Evolutionary conservation across 106 monocot species (phyloP), one percentile per base, ranked within the genome.

Genomic region (Platanthera guangdongensis): DNA sequence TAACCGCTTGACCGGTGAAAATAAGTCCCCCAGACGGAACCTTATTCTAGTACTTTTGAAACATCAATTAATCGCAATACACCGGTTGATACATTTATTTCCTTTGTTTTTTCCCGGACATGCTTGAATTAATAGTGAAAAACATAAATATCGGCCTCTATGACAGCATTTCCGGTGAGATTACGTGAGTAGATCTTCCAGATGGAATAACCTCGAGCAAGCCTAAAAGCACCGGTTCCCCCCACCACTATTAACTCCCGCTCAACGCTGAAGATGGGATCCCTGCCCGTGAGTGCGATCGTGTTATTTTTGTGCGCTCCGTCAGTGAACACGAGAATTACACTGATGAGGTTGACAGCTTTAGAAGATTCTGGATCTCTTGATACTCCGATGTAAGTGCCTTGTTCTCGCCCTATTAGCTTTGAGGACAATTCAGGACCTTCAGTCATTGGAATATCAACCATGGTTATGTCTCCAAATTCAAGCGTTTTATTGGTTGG

Each of bases 221-320:
- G 25, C 25, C 25, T 25, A 25, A 25, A 25, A 32, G 46, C 16
- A 7, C 80, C 84, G 21, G 62, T 84, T 14, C 84, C 84, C 16
- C 84, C 84, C 13, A 84, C 55, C 16, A 84, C 59, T 0, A 72
- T 9, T 73, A 76, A 69, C 80, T 84, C 84, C 50, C 75, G 9
- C 6, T 52, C 63, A 7, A 16, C 5, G 8, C 39, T 28, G 9
- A 6, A 6, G 49, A 13, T 3, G 53, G 21, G 67, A 15, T 62
- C 67, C 25, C 76, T 49, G 7, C 80, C 80, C 8, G 54, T 13
- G 13, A 84, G 70, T 9, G 76, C 62, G 46, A 84, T n/a, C 2
- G 76, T 63, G 73, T 80, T 80, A 22, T 80, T 80, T 52, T 80
- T 84, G 76, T 77, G 73, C 64, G 73, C 73, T 5, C 77, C 80